These are phyloP conservation scores for Ophiorrhiza pumila DNA, from an alignment of 257 asterid genomes.

Conservation along the genomic window DNA sequence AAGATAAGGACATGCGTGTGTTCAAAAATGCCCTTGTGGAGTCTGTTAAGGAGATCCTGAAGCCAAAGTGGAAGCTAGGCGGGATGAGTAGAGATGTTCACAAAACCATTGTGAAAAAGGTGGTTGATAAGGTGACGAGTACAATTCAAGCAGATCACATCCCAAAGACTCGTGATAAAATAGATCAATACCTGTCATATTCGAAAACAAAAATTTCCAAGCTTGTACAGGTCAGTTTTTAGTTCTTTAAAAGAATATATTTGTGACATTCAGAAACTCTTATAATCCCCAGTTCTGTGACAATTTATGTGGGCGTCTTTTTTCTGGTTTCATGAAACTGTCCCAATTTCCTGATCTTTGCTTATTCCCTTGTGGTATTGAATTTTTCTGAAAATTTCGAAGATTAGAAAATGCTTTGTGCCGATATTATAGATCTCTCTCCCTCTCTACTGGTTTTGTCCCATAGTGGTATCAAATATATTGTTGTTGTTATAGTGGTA, in stretches of 20 bases:
- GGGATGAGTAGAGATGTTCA: slow-evolving; percentile 87
- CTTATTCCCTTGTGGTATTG: neutral
- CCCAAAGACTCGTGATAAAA: slow-evolving; percentile 76
- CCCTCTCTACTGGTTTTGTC: neutral
- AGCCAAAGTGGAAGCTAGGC: slow-evolving; percentile 96
- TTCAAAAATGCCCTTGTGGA: slow-evolving; percentile 80
- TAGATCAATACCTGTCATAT: slow-evolving; percentile 66
- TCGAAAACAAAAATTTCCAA: slow-evolving; percentile 75
- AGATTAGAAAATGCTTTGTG: neutral
- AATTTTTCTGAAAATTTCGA: neutral
- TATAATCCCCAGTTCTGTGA: neutral
- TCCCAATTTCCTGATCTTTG: neutral
- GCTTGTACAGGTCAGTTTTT: slow-evolving; percentile 74
- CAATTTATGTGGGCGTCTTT: neutral
- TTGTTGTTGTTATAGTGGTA: no score
- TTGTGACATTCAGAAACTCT: neutral
- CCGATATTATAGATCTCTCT: neutral
- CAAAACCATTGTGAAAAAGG: slow-evolving; percentile 88
- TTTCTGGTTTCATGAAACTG: neutral
- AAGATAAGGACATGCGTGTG: slow-evolving; percentile 72
- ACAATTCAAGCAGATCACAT: slow-evolving; percentile 63
- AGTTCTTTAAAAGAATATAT: neutral
- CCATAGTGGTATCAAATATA: neutral
- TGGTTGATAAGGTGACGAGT: slow-evolving; percentile 83
- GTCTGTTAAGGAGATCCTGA: slow-evolving; percentile 79